A percentile compares a stretch with the other conserved stretches of the same genome.
Evolutionary conservation across 2,329 filamentous ascomycete genomes (phyloP).

Genomic region (Pseudogymnoascus sp.): DNA sequence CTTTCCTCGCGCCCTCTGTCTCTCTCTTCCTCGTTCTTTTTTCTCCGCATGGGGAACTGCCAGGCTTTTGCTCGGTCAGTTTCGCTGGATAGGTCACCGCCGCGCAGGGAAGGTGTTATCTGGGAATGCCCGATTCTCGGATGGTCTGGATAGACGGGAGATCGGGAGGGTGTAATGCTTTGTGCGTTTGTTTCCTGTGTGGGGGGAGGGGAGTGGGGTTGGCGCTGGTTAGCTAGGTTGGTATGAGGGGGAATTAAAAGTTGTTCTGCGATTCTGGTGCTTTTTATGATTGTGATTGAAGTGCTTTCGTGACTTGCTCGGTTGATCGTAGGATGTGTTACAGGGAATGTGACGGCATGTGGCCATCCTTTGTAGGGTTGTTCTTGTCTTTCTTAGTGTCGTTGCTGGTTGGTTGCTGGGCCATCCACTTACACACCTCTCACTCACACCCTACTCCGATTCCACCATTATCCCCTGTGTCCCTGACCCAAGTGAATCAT

Average conservation of each 20-base stretch:
- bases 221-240: background rate
- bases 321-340: background rate
- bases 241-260: background rate
- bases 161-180: background rate
- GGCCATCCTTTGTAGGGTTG: background rate
- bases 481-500: too few relatives aligned
- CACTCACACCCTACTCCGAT: too few relatives aligned
- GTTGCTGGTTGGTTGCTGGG: background rate
- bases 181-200: background rate
- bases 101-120: conserved; percentile 5
- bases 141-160: conserved; percentile 4
- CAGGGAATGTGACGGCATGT: background rate
- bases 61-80: background rate
- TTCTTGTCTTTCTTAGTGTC: background rate
- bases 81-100: conserved; percentile 1
- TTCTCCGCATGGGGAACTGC: too few relatives aligned
- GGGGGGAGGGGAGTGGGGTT: background rate
- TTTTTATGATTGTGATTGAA: background rate
- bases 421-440: background rate
- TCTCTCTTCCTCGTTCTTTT: background rate
- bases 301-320: background rate
- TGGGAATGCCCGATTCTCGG: conserved; percentile 4
- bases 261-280: background rate
- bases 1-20: background rate
- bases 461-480: too few relatives aligned